Base-by-base conservation (phyloP, 306 rosid species). In the Urtica urens region DNA sequence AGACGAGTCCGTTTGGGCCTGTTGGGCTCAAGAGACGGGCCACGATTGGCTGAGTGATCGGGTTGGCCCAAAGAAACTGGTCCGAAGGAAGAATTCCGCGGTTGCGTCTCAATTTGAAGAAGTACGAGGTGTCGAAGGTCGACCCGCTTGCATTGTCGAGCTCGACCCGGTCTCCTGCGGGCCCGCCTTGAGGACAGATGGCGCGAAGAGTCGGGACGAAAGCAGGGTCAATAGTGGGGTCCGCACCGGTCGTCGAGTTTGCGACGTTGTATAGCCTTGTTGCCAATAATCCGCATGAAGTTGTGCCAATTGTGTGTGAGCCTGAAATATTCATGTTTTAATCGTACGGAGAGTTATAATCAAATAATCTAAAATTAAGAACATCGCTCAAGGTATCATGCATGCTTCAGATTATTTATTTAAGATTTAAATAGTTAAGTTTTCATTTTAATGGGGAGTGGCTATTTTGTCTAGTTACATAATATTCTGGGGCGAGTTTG, bases 301-400 rank as follows among this genome's bases (percentile, higher is more conserved):
- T 5, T 0, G 77, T 72, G 0, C 93, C 93, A 57, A 82, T 75
- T 0, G 78, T 78, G 54, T 78, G 93, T 11, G 66, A 86, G 23
- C 82, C 92, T 77, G 22, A n/a, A n/a, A n/a, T n/a, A n/a, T n/a
- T n/a, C n/a, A n/a, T n/a, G n/a, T n/a, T n/a, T n/a, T n/a, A n/a
- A n/a, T n/a, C n/a, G n/a, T n/a, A n/a, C n/a, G n/a, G n/a, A n/a
- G n/a, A n/a, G n/a, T n/a, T n/a, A n/a, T n/a, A n/a, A n/a, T n/a
- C n/a, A n/a, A n/a, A n/a, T n/a, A n/a, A n/a, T n/a, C n/a, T n/a
- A n/a, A n/a, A n/a, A n/a, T n/a, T n/a, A n/a, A n/a, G n/a, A n/a
- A n/a, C n/a, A n/a, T n/a, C n/a, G n/a, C n/a, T n/a, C n/a, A n/a
- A n/a, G n/a, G n/a, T n/a, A n/a, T n/a, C n/a, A n/a, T n/a, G n/a